Conservation (phyloP, 2,329 filamentous ascomycete genomes). For the Eutypa lata region DNA sequence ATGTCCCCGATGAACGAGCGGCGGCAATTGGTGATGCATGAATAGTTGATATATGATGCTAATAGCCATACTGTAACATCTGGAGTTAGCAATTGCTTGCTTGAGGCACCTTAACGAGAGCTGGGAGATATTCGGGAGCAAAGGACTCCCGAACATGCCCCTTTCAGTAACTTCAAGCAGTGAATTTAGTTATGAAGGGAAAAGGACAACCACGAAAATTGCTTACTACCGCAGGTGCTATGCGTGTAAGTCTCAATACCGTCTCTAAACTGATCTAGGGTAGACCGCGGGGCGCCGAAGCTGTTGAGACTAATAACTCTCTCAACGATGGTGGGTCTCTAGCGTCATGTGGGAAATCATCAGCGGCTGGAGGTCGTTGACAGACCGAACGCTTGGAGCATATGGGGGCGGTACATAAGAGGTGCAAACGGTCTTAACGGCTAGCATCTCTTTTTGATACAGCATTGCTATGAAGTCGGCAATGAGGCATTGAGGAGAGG, state of each 20-base stretch:
- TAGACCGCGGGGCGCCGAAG: slow-evolving; percentile 34
- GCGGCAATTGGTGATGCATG: slow-evolving; percentile 43
- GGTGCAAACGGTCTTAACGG: background rate
- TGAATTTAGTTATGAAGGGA: too few relatives aligned
- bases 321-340: slow-evolving; percentile 32
- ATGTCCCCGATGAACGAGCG: slow-evolving; percentile 54
- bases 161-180: too few relatives aligned
- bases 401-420: slow-evolving; percentile 19
- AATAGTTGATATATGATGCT: slow-evolving; percentile 52
- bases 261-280: slow-evolving; percentile 2
- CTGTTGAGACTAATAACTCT: slow-evolving; percentile 40
- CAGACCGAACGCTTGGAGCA: slow-evolving; percentile 17
- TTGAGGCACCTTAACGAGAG: too few relatives aligned
- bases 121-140: too few relatives aligned
- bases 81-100: too few relatives aligned
- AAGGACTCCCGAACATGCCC: too few relatives aligned
- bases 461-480: slow-evolving; percentile 2
- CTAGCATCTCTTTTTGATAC: background rate
- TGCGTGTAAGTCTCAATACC: slow-evolving; percentile 1
- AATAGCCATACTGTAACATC: slow-evolving; percentile 49
- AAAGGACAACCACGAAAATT: too few relatives aligned
- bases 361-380: slow-evolving; percentile 18
- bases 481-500: slow-evolving; percentile 2
- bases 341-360: slow-evolving; percentile 27
- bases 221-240: slow-evolving; percentile 34